A percentile compares a stretch with the other conserved stretches of the same genome.
Conservation (phyloP, 1,139 yeast species). For the Neolecta irregularis region DNA sequence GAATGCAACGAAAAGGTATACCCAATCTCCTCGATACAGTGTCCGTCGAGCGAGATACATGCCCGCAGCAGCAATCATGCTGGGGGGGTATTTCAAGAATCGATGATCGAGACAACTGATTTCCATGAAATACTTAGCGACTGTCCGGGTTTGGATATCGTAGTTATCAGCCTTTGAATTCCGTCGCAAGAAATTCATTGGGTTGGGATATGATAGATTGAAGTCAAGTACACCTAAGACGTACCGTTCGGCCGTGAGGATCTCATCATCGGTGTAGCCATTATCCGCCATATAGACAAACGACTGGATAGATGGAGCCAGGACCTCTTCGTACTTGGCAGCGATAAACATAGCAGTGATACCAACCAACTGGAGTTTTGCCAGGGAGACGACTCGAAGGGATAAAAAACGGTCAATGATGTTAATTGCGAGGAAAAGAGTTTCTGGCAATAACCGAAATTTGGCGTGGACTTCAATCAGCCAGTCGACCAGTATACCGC, state of each 20-base stretch:
- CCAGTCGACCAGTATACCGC: conserved; percentile 90
- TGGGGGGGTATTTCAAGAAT: conserved; percentile 65
- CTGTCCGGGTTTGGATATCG: conserved; percentile 79
- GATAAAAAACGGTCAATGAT: conserved; percentile 84
- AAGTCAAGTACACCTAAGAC: conserved; percentile 62
- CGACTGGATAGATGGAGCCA: conserved; percentile 74
- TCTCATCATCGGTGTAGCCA: conserved; percentile 70
- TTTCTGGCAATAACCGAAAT: conserved; percentile 78
- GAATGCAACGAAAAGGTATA: neutral
- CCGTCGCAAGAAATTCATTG: conserved; percentile 84
- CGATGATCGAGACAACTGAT: conserved; percentile 67
- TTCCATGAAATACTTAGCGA: conserved; percentile 79
- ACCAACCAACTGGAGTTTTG: conserved; percentile 76
- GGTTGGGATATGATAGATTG: conserved; percentile 78
- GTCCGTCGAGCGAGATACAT: conserved; percentile 78
- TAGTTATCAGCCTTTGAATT: conserved; percentile 91
- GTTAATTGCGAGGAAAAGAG: conserved; percentile 74
- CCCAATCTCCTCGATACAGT: conserved; percentile 43
- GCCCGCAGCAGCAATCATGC: conserved; percentile 78
- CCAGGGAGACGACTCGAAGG: conserved; percentile 61
- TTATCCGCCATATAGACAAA: conserved; percentile 82
- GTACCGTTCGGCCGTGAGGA: conserved; percentile 72
- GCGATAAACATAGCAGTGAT: conserved; percentile 84
- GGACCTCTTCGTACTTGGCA: conserved; percentile 89
- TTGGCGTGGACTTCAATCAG: conserved; percentile 80